Base-by-base conservation (phyloP, 257 asterid genomes). In the Jacaranda mimosifolia region DNA sequence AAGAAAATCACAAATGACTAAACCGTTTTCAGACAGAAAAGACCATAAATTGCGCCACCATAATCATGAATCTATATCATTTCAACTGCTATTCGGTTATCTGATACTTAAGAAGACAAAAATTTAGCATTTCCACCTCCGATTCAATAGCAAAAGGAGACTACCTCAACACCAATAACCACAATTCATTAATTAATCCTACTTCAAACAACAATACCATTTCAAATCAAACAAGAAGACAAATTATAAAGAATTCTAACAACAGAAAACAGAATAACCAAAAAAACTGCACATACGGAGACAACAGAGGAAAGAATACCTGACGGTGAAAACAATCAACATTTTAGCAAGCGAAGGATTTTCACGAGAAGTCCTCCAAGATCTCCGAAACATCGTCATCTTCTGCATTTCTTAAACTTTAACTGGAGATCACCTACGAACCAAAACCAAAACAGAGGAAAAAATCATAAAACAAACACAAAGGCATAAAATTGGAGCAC, bases 271-370 rank as follows among this genome's bases (percentile, higher is more conserved):
- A 19, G 39, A 55, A 52, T 3, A 62, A 69, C 36, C 35, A 46
- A 62, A 58, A 17, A 32, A 12, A 6, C n/a, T n/a, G n/a, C n/a
- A n/a, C n/a, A n/a, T n/a, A n/a, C n/a, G n/a, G n/a, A 9, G 21
- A 8, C 55, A 70, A 42, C 40, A 59, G 42, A 39, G 57, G 67
- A 78, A 26, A 77, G 8, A 13, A 42, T 84, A 92, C 97, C 97
- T 83, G 78, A 89, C 87, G 46, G 94, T 83, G 85, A 90, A 84
- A 67, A 90, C 90, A 56, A 91, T 64, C 75, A 91, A 79, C 76
- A 84, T 76, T 87, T 84, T 90, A 60, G 91, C 85, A 36, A 90
- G 71, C 65, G 96, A 72, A 62, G 92, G 79, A 90, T 86, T 85
- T 4, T 87, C 92, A 15, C 91, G 86, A 70, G 86, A 89, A 45